Percentiles rank a stretch among this genome's conserved stretches.
These are phyloP conservation scores for Venturia pyrina DNA, from an alignment of 2,329 filamentous ascomycete genomes.

Conservation along the genomic window DNA sequence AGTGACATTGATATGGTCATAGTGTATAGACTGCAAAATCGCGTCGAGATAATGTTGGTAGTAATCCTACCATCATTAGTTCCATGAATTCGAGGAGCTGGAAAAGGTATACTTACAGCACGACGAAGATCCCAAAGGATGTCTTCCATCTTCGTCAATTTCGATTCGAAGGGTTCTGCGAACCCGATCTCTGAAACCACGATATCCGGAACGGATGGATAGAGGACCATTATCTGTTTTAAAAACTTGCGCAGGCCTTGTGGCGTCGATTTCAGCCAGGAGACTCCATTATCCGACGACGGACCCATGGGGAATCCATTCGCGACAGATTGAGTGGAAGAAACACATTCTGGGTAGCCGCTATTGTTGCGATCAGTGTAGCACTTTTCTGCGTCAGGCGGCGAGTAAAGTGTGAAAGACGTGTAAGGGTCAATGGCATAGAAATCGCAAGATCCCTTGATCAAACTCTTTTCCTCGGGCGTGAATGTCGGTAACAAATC, in stretches of 20 bases:
- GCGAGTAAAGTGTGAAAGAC: slow-evolving; percentile 22
- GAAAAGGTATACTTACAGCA: slow-evolving; percentile 13
- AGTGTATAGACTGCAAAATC: slow-evolving; percentile 27
- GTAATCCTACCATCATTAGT: slow-evolving; percentile 23
- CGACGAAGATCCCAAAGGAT: slow-evolving; percentile 31
- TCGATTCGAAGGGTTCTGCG: slow-evolving; percentile 30
- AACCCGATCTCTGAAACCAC: slow-evolving; percentile 34
- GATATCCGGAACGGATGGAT: slow-evolving; percentile 32
- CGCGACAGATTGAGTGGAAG: slow-evolving; percentile 22
- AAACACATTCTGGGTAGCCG: slow-evolving; percentile 32
- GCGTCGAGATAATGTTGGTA: slow-evolving; percentile 33
- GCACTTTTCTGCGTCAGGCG: slow-evolving; percentile 29
- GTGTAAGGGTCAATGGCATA: slow-evolving; percentile 30
- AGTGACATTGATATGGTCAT: slow-evolving; percentile 32
- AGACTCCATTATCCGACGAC: slow-evolving; percentile 30
- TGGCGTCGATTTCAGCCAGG: slow-evolving; percentile 33
- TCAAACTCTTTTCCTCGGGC: slow-evolving; percentile 28
- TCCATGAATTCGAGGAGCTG: too few relatives aligned
- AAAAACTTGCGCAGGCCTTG: slow-evolving; percentile 31
- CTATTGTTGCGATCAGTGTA: slow-evolving; percentile 30
- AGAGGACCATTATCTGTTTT: slow-evolving; percentile 33
- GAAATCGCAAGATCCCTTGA: slow-evolving; percentile 35
- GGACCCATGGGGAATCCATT: slow-evolving; percentile 37
- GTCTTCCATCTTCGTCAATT: slow-evolving; percentile 21
- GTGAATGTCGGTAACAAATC: slow-evolving; percentile 29